These are phyloP conservation scores for Macadamia tetraphylla DNA, from an alignment of 164 flowering plant species.

Conservation along the genomic window DNA sequence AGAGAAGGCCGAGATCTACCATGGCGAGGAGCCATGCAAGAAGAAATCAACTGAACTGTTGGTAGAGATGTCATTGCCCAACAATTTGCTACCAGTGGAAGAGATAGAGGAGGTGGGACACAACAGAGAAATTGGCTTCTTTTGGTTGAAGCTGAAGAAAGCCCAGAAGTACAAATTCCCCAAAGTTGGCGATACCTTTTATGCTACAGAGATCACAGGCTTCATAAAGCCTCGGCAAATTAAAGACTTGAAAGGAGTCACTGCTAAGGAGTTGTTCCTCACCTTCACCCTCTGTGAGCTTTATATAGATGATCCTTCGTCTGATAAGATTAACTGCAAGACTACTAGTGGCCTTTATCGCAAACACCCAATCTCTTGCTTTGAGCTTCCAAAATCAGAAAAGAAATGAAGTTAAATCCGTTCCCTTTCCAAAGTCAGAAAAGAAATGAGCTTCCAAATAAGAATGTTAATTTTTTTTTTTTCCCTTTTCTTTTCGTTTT, in stretches of 20 bases:
- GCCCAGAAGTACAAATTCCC: conserved; percentile 21
- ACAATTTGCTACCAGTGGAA: conserved; percentile 47
- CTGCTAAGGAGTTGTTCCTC: conserved; percentile 43
- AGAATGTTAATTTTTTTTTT: too few relatives aligned
- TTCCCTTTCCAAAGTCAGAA: too few relatives aligned
- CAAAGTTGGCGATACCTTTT: conserved; percentile 41
- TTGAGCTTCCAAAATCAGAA: conserved; percentile 17
- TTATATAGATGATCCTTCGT: conserved; percentile 17
- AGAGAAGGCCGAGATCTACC: conserved; percentile 44
- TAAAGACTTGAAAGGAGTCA: conserved; percentile 49
- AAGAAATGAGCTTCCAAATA: too few relatives aligned
- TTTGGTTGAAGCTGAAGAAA: conserved; percentile 10
- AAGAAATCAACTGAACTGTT: conserved; percentile 36
- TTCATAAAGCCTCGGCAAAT: conserved; percentile 44
- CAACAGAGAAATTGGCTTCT: conserved; percentile 37
- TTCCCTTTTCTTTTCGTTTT: too few relatives aligned
- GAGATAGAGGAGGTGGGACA: conserved; percentile 45
- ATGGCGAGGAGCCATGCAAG: conserved; percentile 40
- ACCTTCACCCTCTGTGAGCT: conserved; percentile 44
- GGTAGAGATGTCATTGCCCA: conserved; percentile 33
- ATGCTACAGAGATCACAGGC: conserved; percentile 54
- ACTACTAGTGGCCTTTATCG: conserved; percentile 37
- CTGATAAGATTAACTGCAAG: conserved; percentile 23
- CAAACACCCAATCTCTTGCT: conserved; percentile 52
- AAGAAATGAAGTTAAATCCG: too few relatives aligned